Percentiles rank a stretch among this genome's conserved stretches.
phyloP scores from a whole-genome alignment of 768 basidiomycete species.

The Lentinula sp. region DNA sequence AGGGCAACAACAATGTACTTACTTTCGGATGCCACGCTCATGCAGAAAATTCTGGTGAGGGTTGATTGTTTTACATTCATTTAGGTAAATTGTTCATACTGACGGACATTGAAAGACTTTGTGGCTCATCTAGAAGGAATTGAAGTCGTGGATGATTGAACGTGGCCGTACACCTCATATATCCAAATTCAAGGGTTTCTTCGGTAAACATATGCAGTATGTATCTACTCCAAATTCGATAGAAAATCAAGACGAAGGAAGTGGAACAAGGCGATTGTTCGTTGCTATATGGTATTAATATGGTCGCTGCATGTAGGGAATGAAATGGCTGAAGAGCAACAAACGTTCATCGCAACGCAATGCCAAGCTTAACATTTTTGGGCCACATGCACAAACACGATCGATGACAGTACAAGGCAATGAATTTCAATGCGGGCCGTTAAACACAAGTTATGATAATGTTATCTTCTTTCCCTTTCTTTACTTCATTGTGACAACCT shows the following conservation, averaged over 20 bases:
- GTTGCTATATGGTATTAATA: too few species aligned
- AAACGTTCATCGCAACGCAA: too few species aligned
- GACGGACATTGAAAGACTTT: not conserved
- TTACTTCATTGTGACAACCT: too few species aligned
- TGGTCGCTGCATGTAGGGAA: too few species aligned
- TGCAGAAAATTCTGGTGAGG: not conserved
- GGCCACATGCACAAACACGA: too few species aligned
- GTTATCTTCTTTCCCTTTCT: not conserved
- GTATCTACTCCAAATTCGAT: too few species aligned
- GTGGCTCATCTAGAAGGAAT: constrained; percentile 1
- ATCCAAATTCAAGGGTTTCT: too few species aligned
- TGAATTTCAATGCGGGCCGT: not conserved
- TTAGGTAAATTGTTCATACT: not conserved
- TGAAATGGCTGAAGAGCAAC: too few species aligned
- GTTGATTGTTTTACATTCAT: not conserved
- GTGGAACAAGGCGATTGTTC: too few species aligned
- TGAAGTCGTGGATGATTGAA: not conserved
- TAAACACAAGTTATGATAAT: constrained; percentile 6
- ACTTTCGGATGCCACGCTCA: constrained; percentile 9
- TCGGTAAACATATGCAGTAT: too few species aligned
- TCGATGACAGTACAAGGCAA: not conserved
- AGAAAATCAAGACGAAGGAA: too few species aligned
- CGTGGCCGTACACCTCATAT: not conserved
- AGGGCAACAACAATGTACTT: constrained; percentile 7
- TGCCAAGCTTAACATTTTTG: too few species aligned